phyloP scores from a whole-genome alignment of 23 red algal genomes.

The Pyropia yezoensis region DNA sequence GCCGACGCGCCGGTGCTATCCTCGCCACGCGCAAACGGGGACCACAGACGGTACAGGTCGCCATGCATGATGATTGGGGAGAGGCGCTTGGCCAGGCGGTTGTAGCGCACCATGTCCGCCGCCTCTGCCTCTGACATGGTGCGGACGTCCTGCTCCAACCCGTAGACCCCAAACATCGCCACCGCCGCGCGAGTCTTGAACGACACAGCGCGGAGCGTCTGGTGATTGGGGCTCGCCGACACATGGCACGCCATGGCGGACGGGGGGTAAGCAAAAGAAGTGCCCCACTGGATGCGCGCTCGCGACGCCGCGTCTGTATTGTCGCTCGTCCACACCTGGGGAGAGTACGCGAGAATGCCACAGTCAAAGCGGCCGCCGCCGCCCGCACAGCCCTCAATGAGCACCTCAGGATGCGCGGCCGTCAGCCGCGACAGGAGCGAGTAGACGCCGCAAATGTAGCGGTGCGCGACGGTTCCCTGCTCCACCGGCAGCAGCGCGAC shows the following conservation, averaged over 20 bases:
- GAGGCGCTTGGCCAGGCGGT: constrained; percentile 7
- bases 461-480: constrained; percentile 40
- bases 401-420: constrained; percentile 29
- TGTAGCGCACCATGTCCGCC: constrained; percentile 16
- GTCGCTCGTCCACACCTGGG: constrained; percentile 46
- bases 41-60: constrained; percentile 44
- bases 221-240: constrained; percentile 41
- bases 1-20: not conserved
- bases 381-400: constrained; percentile 39
- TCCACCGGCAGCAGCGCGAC: constrained; percentile 7
- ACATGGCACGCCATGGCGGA: constrained; percentile 29
- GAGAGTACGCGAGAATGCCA: constrained; percentile 29
- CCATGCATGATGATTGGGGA: constrained; percentile 12
- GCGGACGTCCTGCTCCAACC: constrained; percentile 32
- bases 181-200: constrained; percentile 46
- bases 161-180: constrained; percentile 47
- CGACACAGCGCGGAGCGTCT: constrained; percentile 17
- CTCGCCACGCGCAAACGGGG: constrained; percentile 7
- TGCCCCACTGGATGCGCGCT: constrained; percentile 37
- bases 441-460: constrained; percentile 51
- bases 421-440: constrained; percentile 21
- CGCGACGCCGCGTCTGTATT: constrained; percentile 41
- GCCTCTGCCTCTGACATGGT: constrained; percentile 19
- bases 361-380: constrained; percentile 50
- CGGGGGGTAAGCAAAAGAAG: constrained; percentile 13